Percentiles rank a stretch among this genome's conserved stretches.
Conservation (phyloP, 352 stramenopile species). For the Phytophthora cactorum region DNA sequence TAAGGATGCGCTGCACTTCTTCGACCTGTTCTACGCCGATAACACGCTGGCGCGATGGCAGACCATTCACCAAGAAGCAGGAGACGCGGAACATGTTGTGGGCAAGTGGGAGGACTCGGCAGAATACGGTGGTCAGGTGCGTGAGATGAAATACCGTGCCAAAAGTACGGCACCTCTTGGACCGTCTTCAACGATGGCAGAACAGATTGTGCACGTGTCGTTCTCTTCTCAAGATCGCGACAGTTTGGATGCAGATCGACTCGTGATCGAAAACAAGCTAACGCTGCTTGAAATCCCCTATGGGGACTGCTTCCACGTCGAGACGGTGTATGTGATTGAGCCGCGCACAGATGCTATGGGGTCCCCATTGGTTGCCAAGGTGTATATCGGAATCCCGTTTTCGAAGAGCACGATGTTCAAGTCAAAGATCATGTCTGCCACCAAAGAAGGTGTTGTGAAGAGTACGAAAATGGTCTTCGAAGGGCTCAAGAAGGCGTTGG, state of each 20-base stretch:
- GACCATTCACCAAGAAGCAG: constrained; percentile 58
- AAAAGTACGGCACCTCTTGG: constrained; percentile 79
- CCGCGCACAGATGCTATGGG: constrained; percentile 39
- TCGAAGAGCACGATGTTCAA: constrained; percentile 88
- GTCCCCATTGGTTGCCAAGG: constrained; percentile 46
- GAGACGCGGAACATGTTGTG: constrained; percentile 67
- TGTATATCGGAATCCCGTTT: constrained; percentile 80
- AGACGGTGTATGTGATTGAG: constrained; percentile 69
- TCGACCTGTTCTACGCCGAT: constrained; percentile 77
- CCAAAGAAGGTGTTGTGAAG: constrained; percentile 72
- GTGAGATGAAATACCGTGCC: constrained; percentile 75
- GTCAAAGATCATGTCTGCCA: constrained; percentile 80
- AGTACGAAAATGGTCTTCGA: constrained; percentile 63
- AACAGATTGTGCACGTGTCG: constrained; percentile 57
- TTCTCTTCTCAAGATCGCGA: constrained; percentile 49
- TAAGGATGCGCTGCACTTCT: constrained; percentile 64
- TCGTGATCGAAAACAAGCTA: constrained; percentile 72
- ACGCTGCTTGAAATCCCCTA: constrained; percentile 81
- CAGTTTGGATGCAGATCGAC: constrained; percentile 44
- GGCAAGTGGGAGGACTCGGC: constrained; percentile 64
- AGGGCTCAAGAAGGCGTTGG: constrained; percentile 52
- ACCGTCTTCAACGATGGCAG: constrained; percentile 64
- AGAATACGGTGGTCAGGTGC: constrained; percentile 67
- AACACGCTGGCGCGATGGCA: constrained; percentile 58
- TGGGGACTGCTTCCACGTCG: constrained; percentile 79